Evolutionary conservation across 495 filamentous ascomycete genomes (phyloP).

Genomic region (Aspergillus wentii): DNA sequence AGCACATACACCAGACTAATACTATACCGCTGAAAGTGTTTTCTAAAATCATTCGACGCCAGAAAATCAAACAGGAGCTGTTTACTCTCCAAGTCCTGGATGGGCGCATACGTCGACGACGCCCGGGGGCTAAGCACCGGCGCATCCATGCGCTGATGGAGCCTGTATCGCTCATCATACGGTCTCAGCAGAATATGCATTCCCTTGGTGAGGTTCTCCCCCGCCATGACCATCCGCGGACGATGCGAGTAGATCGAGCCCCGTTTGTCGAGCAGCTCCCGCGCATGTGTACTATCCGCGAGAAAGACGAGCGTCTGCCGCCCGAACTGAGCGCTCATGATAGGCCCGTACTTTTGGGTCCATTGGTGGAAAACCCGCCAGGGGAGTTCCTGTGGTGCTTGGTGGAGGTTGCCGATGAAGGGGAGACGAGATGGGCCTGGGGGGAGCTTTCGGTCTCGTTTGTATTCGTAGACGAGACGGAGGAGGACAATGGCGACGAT

Average conservation of each 20-base stretch:
- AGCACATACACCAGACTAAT: slow-evolving; percentile 54
- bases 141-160: slow-evolving; percentile 7
- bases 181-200: slow-evolving; percentile 17
- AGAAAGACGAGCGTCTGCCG: slow-evolving; percentile 8
- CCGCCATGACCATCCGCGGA: slow-evolving; percentile 16
- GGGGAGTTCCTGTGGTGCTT: slow-evolving; percentile 5
- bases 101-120: neutral
- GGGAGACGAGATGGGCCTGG: slow-evolving; percentile 5
- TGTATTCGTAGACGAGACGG: too few relatives aligned
- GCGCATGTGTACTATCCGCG: neutral
- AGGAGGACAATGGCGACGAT: too few relatives aligned
- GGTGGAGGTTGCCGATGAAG: slow-evolving; percentile 20
- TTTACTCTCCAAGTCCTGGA: slow-evolving; percentile 14
- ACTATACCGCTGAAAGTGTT: slow-evolving; percentile 55
- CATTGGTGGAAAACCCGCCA: slow-evolving; percentile 11
- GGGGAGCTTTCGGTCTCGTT: too few relatives aligned
- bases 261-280: slow-evolving; percentile 15
- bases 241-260: slow-evolving; percentile 13
- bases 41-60: slow-evolving; percentile 37
- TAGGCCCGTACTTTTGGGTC: slow-evolving; percentile 17
- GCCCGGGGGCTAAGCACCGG: slow-evolving; percentile 1
- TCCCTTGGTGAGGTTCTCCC: slow-evolving; percentile 11
- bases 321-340: slow-evolving; percentile 9
- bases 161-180: slow-evolving; percentile 6
- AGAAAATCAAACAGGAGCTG: slow-evolving; percentile 13